Base-by-base conservation (phyloP, 2,329 filamentous ascomycete genomes). In the Phialophora chinensis region DNA sequence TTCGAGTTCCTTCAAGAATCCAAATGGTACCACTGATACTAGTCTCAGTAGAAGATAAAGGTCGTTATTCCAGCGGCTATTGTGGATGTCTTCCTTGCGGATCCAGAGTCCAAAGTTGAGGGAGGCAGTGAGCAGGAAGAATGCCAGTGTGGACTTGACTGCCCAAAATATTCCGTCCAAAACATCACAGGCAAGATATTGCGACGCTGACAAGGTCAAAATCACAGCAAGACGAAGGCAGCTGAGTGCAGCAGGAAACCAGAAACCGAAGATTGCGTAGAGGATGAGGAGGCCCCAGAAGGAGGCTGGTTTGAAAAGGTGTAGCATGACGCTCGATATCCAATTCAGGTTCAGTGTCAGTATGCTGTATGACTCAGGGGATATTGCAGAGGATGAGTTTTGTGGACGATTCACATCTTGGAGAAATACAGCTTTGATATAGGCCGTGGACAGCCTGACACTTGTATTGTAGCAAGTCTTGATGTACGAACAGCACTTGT, bases 221-320 rank as follows among this genome's bases (percentile, higher is more conserved):
- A 44, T 0, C 6, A 2, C 38, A 8, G 17, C 38, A n/a, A n/a
- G 7, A 6, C n/a, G 14, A 44, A 52, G 23, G 2, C 33, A 61
- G 49, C 1, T 29, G 4, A 35, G 23, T 42, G n/a, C 23, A 23
- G n/a, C 20, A 11, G 31, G n/a, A 20, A 54, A 23, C 4, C 35
- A 33, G 20, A 53, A 20, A 20, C 47, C 31, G 49, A 31, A 54
- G n/a, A 44, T 44, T n/a, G 47, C 49, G 52, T 27, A 23, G n/a
- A 61, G 59, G 7, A 53, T 5, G 14, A 61, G 44, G 59, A 61
- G 47, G 38, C 25, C 31, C 12, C 29, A 23, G 25, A 54, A 54
- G 31, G 59, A 53, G 47, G 47, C 14, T 33, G 11, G 31, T 44
- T n/a, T 60, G 6, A n/a, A 25, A 3, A 35, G 44, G 7, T n/a